These are phyloP conservation scores for Chrysoporthe cubensis DNA, from an alignment of 2,329 filamentous ascomycete species.

Conservation along the genomic window DNA sequence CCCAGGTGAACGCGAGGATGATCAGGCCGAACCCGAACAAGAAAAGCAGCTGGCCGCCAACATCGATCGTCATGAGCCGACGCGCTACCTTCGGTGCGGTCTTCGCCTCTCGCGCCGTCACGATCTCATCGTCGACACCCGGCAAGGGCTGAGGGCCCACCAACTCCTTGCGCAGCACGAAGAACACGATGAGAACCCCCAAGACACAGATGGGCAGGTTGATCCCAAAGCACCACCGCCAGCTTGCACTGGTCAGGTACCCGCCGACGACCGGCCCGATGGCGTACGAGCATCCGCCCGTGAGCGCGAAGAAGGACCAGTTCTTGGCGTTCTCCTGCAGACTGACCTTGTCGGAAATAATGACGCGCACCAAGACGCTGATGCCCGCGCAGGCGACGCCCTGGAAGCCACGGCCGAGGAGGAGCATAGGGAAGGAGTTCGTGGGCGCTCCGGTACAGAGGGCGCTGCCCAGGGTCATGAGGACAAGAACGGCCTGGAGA, in stretches of 20 bases:
- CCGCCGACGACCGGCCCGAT: constrained; percentile 66
- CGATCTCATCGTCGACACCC: constrained; percentile 43
- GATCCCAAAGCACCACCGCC: constrained; percentile 71
- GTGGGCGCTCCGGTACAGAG: constrained; percentile 62
- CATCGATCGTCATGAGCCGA: constrained; percentile 58
- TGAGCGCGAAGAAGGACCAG: constrained; percentile 63
- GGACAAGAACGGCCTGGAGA: constrained; percentile 59
- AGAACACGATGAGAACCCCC: constrained; percentile 56
- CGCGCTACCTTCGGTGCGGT: constrained; percentile 42
- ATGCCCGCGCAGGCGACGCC: constrained; percentile 65
- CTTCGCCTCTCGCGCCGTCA: constrained; percentile 2
- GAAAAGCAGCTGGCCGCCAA: constrained; percentile 60
- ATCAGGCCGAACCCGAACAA: constrained; percentile 57
- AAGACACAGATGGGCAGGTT: constrained; percentile 58
- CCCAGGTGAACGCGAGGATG: constrained; percentile 60
- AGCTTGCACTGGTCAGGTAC: constrained; percentile 57
- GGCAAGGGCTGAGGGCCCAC: constrained; percentile 54
- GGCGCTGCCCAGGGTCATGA: constrained; percentile 63
- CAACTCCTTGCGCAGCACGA: constrained; percentile 62
- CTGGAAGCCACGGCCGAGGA: constrained; percentile 66
- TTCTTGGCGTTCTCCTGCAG: constrained; percentile 65
- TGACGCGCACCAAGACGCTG: constrained; percentile 61
- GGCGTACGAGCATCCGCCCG: constrained; percentile 62
- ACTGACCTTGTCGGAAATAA: constrained; percentile 67
- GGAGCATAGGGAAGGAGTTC: constrained; percentile 59